Conservation (phyloP, 805 yeast genomes). For the Yamadazyma sp. region DNA sequence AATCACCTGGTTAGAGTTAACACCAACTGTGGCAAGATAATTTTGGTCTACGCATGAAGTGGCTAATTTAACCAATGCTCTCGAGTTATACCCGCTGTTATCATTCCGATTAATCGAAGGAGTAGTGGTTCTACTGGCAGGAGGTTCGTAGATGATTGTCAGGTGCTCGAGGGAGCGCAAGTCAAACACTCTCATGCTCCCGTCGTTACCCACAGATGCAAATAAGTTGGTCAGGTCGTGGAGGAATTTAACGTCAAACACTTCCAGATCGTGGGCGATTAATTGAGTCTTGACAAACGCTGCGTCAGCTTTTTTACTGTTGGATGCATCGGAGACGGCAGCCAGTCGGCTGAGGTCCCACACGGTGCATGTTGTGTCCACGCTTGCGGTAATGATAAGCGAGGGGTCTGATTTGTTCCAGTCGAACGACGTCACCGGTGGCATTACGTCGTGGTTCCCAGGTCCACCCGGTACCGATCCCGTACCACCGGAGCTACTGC, state of each 20-base stretch:
- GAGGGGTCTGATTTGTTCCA: slow-evolving; percentile 79
- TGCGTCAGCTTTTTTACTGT: slow-evolving; percentile 35
- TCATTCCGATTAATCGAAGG: slow-evolving; percentile 4
- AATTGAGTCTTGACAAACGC: slow-evolving; percentile 83
- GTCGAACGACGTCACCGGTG: slow-evolving; percentile 93
- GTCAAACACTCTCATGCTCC: slow-evolving; percentile 90
- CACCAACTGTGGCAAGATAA: slow-evolving; percentile 78
- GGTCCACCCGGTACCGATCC: too few species aligned
- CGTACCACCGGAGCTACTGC: slow-evolving; percentile 10
- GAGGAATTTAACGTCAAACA: slow-evolving; percentile 85
- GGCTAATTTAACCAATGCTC: slow-evolving; percentile 72
- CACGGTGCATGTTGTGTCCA: slow-evolving; percentile 95
- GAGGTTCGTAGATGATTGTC: slow-evolving; percentile 90
- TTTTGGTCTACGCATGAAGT: slow-evolving; percentile 81
- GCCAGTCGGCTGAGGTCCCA: slow-evolving; percentile 68
- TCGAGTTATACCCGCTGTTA: slow-evolving; percentile 24
- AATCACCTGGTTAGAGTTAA: slow-evolving; percentile 61
- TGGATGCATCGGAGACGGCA: slow-evolving; percentile 1
- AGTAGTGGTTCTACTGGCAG: slow-evolving; percentile 23
- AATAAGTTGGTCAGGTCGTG: slow-evolving; percentile 73
- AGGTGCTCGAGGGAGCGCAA: slow-evolving; percentile 86
- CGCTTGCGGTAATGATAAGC: slow-evolving; percentile 76
- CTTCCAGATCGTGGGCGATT: slow-evolving; percentile 95
- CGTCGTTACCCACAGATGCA: slow-evolving; percentile 94
- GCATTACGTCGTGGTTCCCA: slow-evolving; percentile 45